A percentile compares a stretch with the other conserved stretches of the same genome.
These are phyloP conservation scores for Arthrobotrys megalospora DNA, from an alignment of 2,329 filamentous ascomycete genomes.

Conservation along the genomic window DNA sequence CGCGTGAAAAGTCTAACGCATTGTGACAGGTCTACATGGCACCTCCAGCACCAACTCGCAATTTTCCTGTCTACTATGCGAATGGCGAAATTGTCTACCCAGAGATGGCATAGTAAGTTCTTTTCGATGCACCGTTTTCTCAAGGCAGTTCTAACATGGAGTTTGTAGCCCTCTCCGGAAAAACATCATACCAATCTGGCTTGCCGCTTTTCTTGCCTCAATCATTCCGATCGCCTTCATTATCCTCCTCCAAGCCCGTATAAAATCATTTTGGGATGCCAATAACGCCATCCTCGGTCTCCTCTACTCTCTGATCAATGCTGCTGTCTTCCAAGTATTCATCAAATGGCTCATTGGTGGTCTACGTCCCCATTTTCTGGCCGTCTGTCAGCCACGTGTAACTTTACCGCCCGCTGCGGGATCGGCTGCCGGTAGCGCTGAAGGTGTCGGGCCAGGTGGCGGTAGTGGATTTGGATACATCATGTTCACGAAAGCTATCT, in stretches of 20 bases:
- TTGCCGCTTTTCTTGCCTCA: slow-evolving; percentile 76
- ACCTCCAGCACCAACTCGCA: slow-evolving; percentile 77
- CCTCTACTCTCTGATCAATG: slow-evolving; percentile 78
- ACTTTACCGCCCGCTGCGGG: slow-evolving; percentile 69
- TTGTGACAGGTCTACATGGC: slow-evolving; percentile 74
- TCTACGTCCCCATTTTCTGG: slow-evolving; percentile 79
- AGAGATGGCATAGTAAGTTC: slow-evolving; percentile 75
- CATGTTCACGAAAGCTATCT: slow-evolving; percentile 80
- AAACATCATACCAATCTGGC: slow-evolving; percentile 80
- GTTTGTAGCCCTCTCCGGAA: slow-evolving; percentile 72
- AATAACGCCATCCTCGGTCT: slow-evolving; percentile 81
- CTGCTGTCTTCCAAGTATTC: slow-evolving; percentile 83
- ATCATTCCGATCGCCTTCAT: slow-evolving; percentile 78
- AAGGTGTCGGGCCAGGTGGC: slow-evolving; percentile 65
- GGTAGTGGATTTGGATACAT: slow-evolving; percentile 74
- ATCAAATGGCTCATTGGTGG: slow-evolving; percentile 83
- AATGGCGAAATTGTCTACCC: slow-evolving; percentile 80
- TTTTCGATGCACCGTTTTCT: slow-evolving; percentile 63
- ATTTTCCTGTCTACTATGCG: slow-evolving; percentile 77
- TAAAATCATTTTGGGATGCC: slow-evolving; percentile 78
- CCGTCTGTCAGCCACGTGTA: slow-evolving; percentile 68
- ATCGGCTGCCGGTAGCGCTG: slow-evolving; percentile 72
- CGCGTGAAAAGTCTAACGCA: slow-evolving; percentile 7
- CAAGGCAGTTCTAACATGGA: slow-evolving; percentile 1
- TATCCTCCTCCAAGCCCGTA: slow-evolving; percentile 77